Conservation (phyloP, 108 stramenopile genomes). For the Schizochytrium sp. region DNA sequence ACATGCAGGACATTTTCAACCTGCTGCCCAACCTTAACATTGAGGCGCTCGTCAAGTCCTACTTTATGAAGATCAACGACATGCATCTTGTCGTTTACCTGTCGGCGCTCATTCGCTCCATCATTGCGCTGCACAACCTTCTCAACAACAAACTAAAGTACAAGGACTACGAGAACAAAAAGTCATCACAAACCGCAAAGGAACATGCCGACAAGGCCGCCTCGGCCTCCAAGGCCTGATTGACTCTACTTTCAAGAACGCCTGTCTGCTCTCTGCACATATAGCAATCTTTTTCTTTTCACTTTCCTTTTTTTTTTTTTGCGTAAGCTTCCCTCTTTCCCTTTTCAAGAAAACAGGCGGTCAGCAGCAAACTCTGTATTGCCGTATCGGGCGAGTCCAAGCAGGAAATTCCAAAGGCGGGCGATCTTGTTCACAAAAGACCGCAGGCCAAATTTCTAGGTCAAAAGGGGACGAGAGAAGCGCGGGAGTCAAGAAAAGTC, state of each 20-base stretch:
- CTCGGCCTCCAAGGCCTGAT: background rate
- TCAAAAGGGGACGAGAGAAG: too few species aligned
- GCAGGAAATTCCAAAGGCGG: too few species aligned
- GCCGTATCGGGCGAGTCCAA: too few species aligned
- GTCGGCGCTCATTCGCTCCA: conserved; percentile 69
- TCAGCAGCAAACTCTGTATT: too few species aligned
- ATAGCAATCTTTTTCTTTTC: too few species aligned
- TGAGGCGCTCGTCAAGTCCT: conserved; percentile 71
- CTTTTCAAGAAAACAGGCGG: too few species aligned
- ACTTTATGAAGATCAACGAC: conserved; percentile 95
- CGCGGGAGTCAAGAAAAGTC: too few species aligned
- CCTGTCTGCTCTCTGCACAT: too few species aligned
- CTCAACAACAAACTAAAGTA: conserved; percentile 88
- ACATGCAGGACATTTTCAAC: conserved; percentile 90
- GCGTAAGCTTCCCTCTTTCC: too few species aligned
- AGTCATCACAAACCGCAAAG: background rate
- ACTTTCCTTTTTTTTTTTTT: too few species aligned
- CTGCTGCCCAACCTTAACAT: conserved; percentile 92
- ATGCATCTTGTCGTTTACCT: conserved; percentile 74
- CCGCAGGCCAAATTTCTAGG: too few species aligned
- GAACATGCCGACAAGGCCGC: background rate
- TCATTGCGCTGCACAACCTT: conserved; percentile 91
- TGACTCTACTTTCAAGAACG: background rate
- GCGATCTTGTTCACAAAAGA: too few species aligned
- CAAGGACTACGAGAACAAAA: conserved; percentile 34